Base-by-base conservation (phyloP, 1,284 basidiomycete species). In the Bondarzewia mesenterica region DNA sequence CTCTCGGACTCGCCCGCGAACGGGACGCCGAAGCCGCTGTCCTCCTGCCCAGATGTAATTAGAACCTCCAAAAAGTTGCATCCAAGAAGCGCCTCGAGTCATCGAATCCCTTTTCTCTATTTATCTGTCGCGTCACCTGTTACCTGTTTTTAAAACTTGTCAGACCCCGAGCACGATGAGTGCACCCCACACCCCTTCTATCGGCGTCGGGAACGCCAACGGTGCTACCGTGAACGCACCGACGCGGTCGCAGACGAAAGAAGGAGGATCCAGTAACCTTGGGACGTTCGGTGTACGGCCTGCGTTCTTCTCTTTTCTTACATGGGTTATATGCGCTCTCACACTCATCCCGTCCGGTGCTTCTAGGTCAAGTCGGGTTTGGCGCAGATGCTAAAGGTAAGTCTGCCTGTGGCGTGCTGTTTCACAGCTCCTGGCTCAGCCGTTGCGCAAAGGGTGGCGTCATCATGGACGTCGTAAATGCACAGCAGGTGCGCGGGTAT, bases 381-480 rank as follows among this genome's bases (percentile, higher is more conserved):
- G 41, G 93, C 93, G 1, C 91, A 94, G 74, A 94, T 95, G 93
- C 75, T 94, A 60, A 94, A 95, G 76, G 90, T 85, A 40, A 48
- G 65, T 63, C 46, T 49, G 47, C 29, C 39, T 40, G 43, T 39
- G 29, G 25, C 21, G 23, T 42, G 21, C 35, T 20, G 29, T 23
- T 26, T 35, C 21, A 27, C 46, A 53, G 49, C 29, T 55, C 55
- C 53, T 50, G n/a, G n/a, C n/a, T n/a, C 55, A 58, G 54, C 39
- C 35, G 50, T 23, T 43, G 21, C 41, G 15, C 25, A 12, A 52
- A 83, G 84, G 83, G 85, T 53, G 93, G 92, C 57, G 92, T 95
- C 54, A 94, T 94, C 66, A 93, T 92, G 89, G 89, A 93, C 65
- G 89, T 94, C 47, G 74, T 91, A 56, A 92, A 90, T 60, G 81